Conservation (phyloP, 345 rosid species). For the Noccaea caerulescens region DNA sequence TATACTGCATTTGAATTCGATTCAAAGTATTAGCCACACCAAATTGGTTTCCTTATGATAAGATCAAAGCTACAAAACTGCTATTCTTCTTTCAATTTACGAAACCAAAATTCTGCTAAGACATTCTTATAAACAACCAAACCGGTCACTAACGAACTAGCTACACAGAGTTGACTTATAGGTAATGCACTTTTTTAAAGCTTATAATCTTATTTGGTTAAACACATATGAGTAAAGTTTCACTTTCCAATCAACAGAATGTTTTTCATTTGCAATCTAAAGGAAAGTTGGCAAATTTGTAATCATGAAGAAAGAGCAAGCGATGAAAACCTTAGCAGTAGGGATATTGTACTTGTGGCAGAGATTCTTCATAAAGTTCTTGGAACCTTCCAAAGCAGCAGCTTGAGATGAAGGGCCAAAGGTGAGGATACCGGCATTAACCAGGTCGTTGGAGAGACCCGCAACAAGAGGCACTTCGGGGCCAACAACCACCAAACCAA, state of each 20-base stretch:
- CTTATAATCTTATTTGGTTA: not conserved
- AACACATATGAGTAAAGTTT: not conserved
- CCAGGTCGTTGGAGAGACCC: constrained; percentile 80
- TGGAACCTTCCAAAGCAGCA: constrained; percentile 97
- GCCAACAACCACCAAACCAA: constrained; percentile 85
- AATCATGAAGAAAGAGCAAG: constrained; percentile 1
- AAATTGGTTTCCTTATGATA: not conserved
- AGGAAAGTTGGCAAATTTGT: not conserved
- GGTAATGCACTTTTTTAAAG: not conserved
- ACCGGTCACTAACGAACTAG: constrained; percentile 1
- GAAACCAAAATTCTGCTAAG: not conserved
- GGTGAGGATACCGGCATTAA: constrained; percentile 69
- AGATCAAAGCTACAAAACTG: not conserved
- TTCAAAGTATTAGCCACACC: constrained; percentile 3
- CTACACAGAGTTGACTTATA: not conserved
- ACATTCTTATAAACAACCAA: constrained; percentile 7
- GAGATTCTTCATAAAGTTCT: constrained; percentile 87
- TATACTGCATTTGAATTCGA: constrained; percentile 54
- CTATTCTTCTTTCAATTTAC: not conserved
- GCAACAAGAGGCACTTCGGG: constrained; percentile 97
- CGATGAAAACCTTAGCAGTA: constrained; percentile 79
- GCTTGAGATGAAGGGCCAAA: constrained; percentile 97
- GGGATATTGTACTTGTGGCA: constrained; percentile 89
- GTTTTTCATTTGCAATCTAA: not conserved
- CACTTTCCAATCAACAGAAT: constrained; percentile 6